Conservation (phyloP, 2,329 filamentous ascomycete genomes). For the Beauveria australis region DNA sequence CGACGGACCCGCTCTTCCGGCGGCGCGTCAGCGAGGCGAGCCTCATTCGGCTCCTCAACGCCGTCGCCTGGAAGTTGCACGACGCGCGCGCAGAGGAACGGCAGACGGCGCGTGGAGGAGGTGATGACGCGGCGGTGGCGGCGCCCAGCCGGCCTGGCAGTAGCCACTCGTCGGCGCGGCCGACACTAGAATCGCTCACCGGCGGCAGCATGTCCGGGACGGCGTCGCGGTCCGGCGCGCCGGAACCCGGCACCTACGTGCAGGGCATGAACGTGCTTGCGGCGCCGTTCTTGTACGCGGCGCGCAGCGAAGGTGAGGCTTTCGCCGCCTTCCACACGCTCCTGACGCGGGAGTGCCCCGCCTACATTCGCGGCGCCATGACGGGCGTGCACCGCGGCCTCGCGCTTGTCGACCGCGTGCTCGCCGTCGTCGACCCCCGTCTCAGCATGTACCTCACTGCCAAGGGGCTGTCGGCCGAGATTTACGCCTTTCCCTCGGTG, state of each 20-base stretch:
- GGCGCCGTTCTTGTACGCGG: constrained; percentile 90
- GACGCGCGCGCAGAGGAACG: constrained; percentile 56
- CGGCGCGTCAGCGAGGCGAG: constrained; percentile 92
- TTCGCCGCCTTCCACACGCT: constrained; percentile 86
- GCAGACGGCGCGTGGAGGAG: too few relatives aligned
- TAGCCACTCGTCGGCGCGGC: constrained; percentile 1
- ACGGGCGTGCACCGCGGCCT: constrained; percentile 92
- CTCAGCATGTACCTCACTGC: constrained; percentile 75
- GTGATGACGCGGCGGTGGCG: not conserved
- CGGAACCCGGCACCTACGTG: constrained; percentile 79
- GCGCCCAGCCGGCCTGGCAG: constrained; percentile 4
- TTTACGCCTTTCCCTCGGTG: constrained; percentile 94
- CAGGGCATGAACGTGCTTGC: constrained; percentile 99
- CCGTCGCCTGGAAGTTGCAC: constrained; percentile 86
- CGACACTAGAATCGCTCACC: not conserved
- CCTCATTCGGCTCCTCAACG: constrained; percentile 87
- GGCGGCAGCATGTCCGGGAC: constrained; percentile 2
- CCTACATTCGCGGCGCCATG: constrained; percentile 93
- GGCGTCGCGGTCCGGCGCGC: constrained; percentile 22
- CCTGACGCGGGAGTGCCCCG: constrained; percentile 80
- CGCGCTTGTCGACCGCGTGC: constrained; percentile 81
- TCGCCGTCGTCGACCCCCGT: constrained; percentile 85
- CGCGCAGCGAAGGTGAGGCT: constrained; percentile 88
- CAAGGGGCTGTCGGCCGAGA: constrained; percentile 83
- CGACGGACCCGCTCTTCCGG: constrained; percentile 94